Percentiles rank a stretch among this genome's conserved stretches.
Conservation (phyloP, 257 asterid species). For the Nicotiana otophora region DNA sequence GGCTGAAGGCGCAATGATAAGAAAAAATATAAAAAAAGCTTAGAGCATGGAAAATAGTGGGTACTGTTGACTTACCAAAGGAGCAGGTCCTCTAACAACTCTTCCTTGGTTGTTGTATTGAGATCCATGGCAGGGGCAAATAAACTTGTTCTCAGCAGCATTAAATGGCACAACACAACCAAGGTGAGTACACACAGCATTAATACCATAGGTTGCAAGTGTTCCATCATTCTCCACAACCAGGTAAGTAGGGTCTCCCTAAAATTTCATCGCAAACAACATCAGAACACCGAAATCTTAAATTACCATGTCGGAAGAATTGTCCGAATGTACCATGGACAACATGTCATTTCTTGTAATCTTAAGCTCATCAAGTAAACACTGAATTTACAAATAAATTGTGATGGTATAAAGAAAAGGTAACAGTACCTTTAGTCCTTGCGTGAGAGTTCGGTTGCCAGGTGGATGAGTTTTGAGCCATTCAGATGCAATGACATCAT, state of each 20-base stretch:
- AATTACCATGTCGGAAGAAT: not conserved
- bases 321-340: not conserved
- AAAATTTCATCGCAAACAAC: slow-evolving; percentile 8
- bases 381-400: not conserved
- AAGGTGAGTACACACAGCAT: slow-evolving; percentile 92
- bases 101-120: slow-evolving; percentile 90
- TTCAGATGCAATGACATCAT: slow-evolving; percentile 57
- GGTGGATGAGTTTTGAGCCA: slow-evolving; percentile 81
- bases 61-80: slow-evolving; percentile 49
- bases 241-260: slow-evolving; percentile 98
- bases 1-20: not conserved
- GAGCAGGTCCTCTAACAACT: slow-evolving; percentile 97
- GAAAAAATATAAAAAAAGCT: not conserved
- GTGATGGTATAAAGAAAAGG: not conserved
- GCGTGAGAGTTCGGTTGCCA: slow-evolving; percentile 82
- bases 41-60: not conserved
- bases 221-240: slow-evolving; percentile 88
- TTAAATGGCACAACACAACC: slow-evolving; percentile 98
- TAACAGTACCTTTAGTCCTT: slow-evolving; percentile 73
- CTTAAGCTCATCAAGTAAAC: not conserved
- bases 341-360: not conserved
- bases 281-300: not conserved
- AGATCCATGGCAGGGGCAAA: slow-evolving; percentile 98
- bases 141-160: slow-evolving; percentile 83
- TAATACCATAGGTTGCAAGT: slow-evolving; percentile 84